Evolutionary conservation across 495 filamentous ascomycete species (phyloP).

Genomic region (Aspergillus asperescens): DNA sequence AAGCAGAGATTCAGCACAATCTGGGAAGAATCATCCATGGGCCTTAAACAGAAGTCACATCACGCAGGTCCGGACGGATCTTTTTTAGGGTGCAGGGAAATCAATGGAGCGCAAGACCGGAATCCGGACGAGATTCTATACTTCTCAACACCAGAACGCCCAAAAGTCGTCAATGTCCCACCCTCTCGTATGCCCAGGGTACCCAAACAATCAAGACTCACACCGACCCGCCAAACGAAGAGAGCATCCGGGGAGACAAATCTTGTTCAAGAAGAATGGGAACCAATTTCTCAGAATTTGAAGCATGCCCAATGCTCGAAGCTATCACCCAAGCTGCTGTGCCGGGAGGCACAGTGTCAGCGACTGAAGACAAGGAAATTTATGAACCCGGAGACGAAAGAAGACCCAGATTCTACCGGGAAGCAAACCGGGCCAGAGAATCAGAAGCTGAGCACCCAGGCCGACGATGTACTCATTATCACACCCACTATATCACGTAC

Average conservation of each 20-base stretch:
- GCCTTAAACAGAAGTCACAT: constrained; percentile 21
- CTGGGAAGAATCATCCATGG: constrained; percentile 33
- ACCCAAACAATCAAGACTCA: constrained; percentile 21
- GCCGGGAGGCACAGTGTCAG: constrained; percentile 26
- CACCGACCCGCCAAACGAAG: constrained; percentile 8
- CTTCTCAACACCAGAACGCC: constrained; percentile 32
- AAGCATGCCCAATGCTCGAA: constrained; percentile 42
- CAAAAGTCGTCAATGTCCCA: constrained; percentile 25
- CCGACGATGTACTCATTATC: constrained; percentile 47
- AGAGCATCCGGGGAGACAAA: constrained; percentile 19
- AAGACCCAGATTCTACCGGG: constrained; percentile 20
- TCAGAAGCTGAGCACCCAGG: constrained; percentile 14
- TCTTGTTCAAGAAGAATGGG: constrained; percentile 29
- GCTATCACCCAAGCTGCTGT: constrained; percentile 29
- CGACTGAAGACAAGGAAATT: constrained; percentile 18
- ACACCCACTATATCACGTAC: constrained; percentile 46
- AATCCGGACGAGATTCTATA: constrained; percentile 41
- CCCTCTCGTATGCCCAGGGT: constrained; percentile 21
- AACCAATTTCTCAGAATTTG: constrained; percentile 39
- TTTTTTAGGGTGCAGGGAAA: constrained; percentile 47
- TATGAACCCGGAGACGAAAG: constrained; percentile 24
- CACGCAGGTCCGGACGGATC: constrained; percentile 33
- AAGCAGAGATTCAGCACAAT: constrained; percentile 37
- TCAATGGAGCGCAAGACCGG: constrained; percentile 31
- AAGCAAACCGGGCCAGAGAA: constrained; percentile 16